These are phyloP conservation scores for Penicillium ucsense DNA, from an alignment of 495 filamentous ascomycete genomes.

Conservation along the genomic window DNA sequence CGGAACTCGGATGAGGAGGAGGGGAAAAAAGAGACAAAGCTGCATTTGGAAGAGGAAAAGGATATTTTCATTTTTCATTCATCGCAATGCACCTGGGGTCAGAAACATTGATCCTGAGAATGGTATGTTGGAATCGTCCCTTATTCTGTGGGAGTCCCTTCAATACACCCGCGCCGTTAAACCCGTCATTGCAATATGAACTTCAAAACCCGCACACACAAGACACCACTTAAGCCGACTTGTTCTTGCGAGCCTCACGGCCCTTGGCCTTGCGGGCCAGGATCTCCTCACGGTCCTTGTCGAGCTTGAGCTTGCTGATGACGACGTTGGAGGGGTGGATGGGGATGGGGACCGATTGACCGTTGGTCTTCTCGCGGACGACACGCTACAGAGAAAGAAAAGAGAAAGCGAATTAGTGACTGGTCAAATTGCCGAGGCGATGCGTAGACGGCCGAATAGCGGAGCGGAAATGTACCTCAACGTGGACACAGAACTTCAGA, in stretches of 20 bases:
- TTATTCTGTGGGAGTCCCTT: conserved; percentile 25
- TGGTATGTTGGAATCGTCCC: conserved; percentile 19
- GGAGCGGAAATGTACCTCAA: conserved; percentile 47
- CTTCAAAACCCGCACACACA: conserved; percentile 21
- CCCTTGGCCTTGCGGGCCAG: conserved; percentile 52
- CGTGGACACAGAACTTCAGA: conserved; percentile 89
- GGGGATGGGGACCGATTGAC: conserved; percentile 79
- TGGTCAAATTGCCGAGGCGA: neutral
- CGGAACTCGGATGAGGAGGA: too few species aligned
- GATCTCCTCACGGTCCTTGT: conserved; percentile 95
- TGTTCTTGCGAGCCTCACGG: conserved; percentile 45
- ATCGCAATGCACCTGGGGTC: conserved; percentile 23
- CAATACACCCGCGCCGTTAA: conserved; percentile 29
- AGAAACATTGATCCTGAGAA: conserved; percentile 21
- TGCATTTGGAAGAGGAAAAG: conserved; percentile 10
- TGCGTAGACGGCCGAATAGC: neutral
- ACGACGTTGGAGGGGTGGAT: conserved; percentile 88
- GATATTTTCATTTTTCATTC: conserved; percentile 22
- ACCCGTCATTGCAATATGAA: conserved; percentile 29
- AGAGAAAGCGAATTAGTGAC: neutral
- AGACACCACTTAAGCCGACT: conserved; percentile 28
- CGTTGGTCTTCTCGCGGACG: conserved; percentile 86
- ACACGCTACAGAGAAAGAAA: conserved; percentile 26
- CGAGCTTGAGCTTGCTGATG: conserved; percentile 95
- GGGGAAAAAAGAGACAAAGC: neutral